Percentiles rank a stretch among this genome's conserved stretches.
phyloP scores from a whole-genome alignment of 371 early-diverging fungal species.

The Rhizopus stolonifer region DNA sequence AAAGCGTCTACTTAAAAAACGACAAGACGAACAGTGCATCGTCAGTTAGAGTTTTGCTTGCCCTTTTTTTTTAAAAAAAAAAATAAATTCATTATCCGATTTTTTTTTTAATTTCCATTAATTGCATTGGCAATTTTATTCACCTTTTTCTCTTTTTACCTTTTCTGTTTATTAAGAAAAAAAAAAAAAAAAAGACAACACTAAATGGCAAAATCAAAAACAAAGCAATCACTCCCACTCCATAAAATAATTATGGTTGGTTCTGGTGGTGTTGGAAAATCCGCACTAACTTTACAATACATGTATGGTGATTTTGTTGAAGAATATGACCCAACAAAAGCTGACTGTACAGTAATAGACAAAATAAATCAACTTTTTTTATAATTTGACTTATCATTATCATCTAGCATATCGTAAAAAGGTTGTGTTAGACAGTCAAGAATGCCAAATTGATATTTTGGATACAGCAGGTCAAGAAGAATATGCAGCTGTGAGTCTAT shows the following conservation, averaged over 20 bases:
- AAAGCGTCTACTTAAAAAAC: constrained; percentile 1
- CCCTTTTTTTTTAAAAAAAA: constrained; percentile 2
- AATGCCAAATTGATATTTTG: constrained; percentile 88
- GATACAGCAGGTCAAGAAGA: constrained; percentile 96
- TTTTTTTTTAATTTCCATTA: constrained; percentile 2
- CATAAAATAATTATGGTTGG: constrained; percentile 94
- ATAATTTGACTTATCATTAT: neutral
- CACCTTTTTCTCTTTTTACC: constrained; percentile 7
- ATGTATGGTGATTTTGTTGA: constrained; percentile 95
- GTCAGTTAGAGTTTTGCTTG: neutral
- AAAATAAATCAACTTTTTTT: neutral
- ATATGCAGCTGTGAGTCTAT: constrained; percentile 64
- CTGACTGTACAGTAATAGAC: constrained; percentile 62
- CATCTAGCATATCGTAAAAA: constrained; percentile 67
- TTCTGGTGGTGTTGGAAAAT: constrained; percentile 92
- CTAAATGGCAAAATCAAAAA: constrained; percentile 37
- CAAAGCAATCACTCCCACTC: constrained; percentile 68
- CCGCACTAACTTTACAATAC: constrained; percentile 88
- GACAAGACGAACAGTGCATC: constrained; percentile 13
- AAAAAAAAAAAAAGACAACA: constrained; percentile 3
- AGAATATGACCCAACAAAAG: constrained; percentile 96
- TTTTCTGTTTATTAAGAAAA: neutral
- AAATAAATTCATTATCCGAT: neutral
- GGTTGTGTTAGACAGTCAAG: constrained; percentile 64
- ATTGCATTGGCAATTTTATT: constrained; percentile 2